Conservation (phyloP, 2,329 filamentous ascomycete species). For the Alternaria ventricosa region DNA sequence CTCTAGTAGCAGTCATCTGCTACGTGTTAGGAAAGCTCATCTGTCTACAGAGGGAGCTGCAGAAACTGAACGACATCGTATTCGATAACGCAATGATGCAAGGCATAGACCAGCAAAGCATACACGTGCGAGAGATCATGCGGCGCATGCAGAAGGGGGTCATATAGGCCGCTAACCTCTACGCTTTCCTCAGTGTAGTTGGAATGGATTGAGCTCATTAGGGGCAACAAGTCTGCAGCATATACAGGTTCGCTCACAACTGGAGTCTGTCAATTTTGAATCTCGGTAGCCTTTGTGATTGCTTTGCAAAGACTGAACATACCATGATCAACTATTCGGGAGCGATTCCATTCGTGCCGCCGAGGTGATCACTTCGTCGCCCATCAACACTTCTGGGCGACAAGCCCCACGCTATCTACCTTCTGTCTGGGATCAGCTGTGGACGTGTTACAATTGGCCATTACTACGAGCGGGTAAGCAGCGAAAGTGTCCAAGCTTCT, state of each 20-base stretch:
- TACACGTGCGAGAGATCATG: not conserved
- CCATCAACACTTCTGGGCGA: not conserved
- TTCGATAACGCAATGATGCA: not conserved
- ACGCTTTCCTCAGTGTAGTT: too few species aligned
- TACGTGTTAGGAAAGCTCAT: not conserved
- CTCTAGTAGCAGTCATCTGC: not conserved
- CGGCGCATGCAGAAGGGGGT: too few species aligned
- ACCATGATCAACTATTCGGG: too few species aligned
- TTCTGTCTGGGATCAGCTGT: too few species aligned
- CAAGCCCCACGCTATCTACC: not conserved
- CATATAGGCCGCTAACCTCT: too few species aligned
- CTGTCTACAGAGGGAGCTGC: not conserved
- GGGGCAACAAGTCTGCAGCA: not conserved
- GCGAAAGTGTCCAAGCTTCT: slow-evolving; percentile 11
- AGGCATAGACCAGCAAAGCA: not conserved
- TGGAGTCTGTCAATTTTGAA: too few species aligned
- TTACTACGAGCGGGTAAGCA: too few species aligned
- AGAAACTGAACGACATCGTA: not conserved
- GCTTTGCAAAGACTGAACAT: too few species aligned
- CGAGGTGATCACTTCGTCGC: not conserved
- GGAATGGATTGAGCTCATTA: too few species aligned
- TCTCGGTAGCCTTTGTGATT: too few species aligned
- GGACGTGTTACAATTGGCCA: not conserved
- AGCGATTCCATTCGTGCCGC: not conserved
- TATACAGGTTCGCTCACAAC: not conserved